Conservation (phyloP, 257 asterid genomes). For the Capsicum chinense region DNA sequence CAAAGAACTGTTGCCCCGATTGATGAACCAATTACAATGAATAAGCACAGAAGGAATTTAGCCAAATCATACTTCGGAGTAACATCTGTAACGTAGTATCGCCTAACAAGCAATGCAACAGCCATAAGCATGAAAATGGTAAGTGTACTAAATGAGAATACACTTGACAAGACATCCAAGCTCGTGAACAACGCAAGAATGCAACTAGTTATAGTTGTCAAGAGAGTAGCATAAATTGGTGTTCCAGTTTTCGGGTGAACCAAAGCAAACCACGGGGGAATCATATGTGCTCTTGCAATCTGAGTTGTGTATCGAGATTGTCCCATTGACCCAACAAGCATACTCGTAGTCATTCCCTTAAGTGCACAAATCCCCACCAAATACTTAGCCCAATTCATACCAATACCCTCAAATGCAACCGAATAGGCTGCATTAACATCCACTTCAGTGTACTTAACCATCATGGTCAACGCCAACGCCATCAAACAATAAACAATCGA, state of each 20-base stretch:
- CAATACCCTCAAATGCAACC: slow-evolving; percentile 67
- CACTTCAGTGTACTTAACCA: slow-evolving; percentile 76
- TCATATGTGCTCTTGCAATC: slow-evolving; percentile 91
- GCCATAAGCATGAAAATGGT: slow-evolving; percentile 99
- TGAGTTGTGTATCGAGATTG: slow-evolving; percentile 98
- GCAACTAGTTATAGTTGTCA: slow-evolving; percentile 75
- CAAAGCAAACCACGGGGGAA: slow-evolving; percentile 85
- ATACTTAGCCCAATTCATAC: slow-evolving; percentile 89
- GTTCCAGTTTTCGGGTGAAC: slow-evolving; percentile 90
- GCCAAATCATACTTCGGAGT: slow-evolving; percentile 55
- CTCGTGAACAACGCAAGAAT: slow-evolving; percentile 80
- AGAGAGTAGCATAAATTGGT: slow-evolving; percentile 79
- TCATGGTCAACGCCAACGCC: slow-evolving; percentile 68
- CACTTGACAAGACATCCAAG: slow-evolving; percentile 82
- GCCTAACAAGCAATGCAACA: slow-evolving; percentile 79
- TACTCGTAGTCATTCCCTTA: slow-evolving; percentile 94
- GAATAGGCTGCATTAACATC: slow-evolving; percentile 89
- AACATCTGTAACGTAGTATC: slow-evolving; percentile 71
- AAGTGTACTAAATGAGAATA: slow-evolving; percentile 82
- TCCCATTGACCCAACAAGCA: slow-evolving; percentile 96
- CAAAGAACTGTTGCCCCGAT: slow-evolving; percentile 62
- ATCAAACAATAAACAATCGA: slow-evolving; percentile 80
- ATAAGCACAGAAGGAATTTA: slow-evolving; percentile 52
- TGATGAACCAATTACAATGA: slow-evolving; percentile 62
- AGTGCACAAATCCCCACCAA: slow-evolving; percentile 77